Conservation (phyloP, 352 stramenopile genomes). For the Bremia lactucae region DNA sequence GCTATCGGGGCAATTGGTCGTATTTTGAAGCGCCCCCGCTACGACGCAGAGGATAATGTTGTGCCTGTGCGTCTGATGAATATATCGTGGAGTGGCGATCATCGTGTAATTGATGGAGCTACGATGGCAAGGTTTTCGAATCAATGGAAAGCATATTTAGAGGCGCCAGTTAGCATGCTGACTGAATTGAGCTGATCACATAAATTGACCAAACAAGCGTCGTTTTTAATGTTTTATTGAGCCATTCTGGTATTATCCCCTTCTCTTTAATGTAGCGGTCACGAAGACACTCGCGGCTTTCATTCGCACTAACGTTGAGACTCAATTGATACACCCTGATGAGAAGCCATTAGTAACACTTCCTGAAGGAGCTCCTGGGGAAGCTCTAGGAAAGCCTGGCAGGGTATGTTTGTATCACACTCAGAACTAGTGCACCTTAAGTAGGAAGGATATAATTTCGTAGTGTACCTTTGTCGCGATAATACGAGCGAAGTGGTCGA, state of each 20-base stretch:
- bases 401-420: not conserved
- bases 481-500: slow-evolving; percentile 71
- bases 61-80: slow-evolving; percentile 89
- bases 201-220: no score
- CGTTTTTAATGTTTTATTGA: no score
- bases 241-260: no score
- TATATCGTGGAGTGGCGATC: slow-evolving; percentile 96
- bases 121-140: slow-evolving; percentile 97
- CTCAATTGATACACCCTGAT: slow-evolving; percentile 52
- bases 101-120: slow-evolving; percentile 96
- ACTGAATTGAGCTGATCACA: slow-evolving; percentile 74
- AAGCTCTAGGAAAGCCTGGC: slow-evolving; percentile 48
- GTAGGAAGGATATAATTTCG: not conserved
- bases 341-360: slow-evolving; percentile 48
- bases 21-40: slow-evolving; percentile 94
- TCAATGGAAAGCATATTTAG: slow-evolving; percentile 92
- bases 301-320: slow-evolving; percentile 26
- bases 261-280: slow-evolving; percentile 15
- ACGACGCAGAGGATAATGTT: slow-evolving; percentile 77
- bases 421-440: not conserved
- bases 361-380: slow-evolving; percentile 62
- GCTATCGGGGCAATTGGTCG: slow-evolving; percentile 95
- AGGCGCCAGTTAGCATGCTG: slow-evolving; percentile 90
- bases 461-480: slow-evolving; percentile 48
- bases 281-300: slow-evolving; percentile 12